Evolutionary conservation across 345 rosid genomes (phyloP), one percentile per base, ranked within the genome.

Genomic region (Aegle marmelos): DNA sequence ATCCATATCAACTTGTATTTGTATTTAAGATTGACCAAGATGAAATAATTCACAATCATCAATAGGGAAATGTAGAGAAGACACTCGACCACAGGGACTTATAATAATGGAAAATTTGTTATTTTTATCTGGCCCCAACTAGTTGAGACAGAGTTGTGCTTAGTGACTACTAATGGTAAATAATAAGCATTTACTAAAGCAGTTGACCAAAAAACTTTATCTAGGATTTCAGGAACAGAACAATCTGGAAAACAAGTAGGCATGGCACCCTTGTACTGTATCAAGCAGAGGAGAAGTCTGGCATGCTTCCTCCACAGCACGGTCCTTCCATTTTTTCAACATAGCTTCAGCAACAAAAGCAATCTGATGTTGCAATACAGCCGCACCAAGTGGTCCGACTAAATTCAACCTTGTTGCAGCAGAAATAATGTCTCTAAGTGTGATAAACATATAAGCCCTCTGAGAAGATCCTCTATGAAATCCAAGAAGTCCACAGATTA

Each of bases 351-450:
- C 97, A 22, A 83, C 82, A 79, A 74, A 60, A 27, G 93, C 86
- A 56, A 95, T 78, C 72, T 87, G 89, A 85, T 92, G 98, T 89
- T 93, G 98, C 89, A 95, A 74, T 73, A 87, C 87, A 2, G 97
- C 90, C 19, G 93, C 95, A 17, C 95, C 94, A 73, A 93, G 69
- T 0, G 97, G 98, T 66, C 98, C 94, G 0, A 95, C 85, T 68
- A 93, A 63, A 65, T 93, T 95, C 89, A 95, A 85, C 83, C 97
- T 91, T 0, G 95, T 95, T 3, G 99, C 98, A 28, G 98, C 97
- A 16, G 98, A 95, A 33, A 93, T 61, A 9, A 85, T 83, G 84
- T 95, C 98, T 82, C 98, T 87, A 86, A 87, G 58, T 5, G 97
- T 92, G 19, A 89, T 75, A 83, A 90, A 95, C 91, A 93, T 72